These are phyloP conservation scores for Discostella stelligeroides DNA, from an alignment of 108 stramenopile genomes.

Conservation along the genomic window DNA sequence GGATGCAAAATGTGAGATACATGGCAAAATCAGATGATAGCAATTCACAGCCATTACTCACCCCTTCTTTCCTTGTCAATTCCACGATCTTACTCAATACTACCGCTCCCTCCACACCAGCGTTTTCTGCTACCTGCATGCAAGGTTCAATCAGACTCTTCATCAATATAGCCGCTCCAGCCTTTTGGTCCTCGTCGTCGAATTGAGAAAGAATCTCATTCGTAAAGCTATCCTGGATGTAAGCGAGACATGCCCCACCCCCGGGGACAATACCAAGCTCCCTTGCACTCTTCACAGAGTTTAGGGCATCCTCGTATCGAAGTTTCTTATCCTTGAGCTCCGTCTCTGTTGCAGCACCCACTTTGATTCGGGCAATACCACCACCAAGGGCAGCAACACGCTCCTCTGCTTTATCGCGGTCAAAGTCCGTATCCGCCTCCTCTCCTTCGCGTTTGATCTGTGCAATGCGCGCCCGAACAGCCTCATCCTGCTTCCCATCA, in stretches of 20 bases:
- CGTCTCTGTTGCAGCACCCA: conserved; percentile 98
- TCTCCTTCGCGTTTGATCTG: conserved; percentile 89
- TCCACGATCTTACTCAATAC: conserved; percentile 90
- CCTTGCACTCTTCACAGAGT: conserved; percentile 90
- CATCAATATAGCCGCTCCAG: conserved; percentile 89
- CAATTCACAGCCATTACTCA: conserved; percentile 41
- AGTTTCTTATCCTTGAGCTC: conserved; percentile 99
- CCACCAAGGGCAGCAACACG: conserved; percentile 96
- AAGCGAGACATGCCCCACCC: conserved; percentile 89
- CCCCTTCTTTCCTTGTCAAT: conserved; percentile 77
- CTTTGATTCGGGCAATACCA: conserved; percentile 97
- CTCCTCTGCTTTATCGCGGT: conserved; percentile 92
- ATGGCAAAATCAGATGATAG: conserved; percentile 4
- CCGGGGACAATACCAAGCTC: conserved; percentile 97
- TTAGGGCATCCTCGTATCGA: conserved; percentile 96
- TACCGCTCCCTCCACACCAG: conserved; percentile 96
- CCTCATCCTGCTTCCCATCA: conserved; percentile 89
- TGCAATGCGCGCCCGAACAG: conserved; percentile 85
- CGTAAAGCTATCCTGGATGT: conserved; percentile 71
- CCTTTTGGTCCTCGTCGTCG: conserved; percentile 88
- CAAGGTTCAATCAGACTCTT: conserved; percentile 84
- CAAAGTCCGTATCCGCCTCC: conserved; percentile 89
- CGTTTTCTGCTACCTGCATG: conserved; percentile 95
- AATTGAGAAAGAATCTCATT: conserved; percentile 80
- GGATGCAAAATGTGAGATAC: background rate